These are phyloP conservation scores for Wallacemonas sp. DNA, from an alignment of 208 protist genomes.

Conservation along the genomic window DNA sequence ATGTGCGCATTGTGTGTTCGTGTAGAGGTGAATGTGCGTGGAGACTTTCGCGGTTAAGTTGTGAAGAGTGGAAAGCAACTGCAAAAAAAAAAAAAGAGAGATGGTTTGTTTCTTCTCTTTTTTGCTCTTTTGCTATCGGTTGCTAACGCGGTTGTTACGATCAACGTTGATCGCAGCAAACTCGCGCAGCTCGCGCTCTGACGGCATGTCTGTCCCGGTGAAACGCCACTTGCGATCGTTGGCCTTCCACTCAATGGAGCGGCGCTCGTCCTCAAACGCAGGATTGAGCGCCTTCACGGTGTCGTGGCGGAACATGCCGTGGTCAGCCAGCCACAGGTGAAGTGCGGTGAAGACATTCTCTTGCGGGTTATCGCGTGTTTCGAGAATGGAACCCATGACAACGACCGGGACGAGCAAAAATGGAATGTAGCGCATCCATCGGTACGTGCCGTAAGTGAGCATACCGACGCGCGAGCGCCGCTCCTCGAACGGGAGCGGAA, in stretches of 20 bases:
- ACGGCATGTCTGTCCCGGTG: constrained; percentile 79
- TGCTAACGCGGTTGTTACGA: constrained; percentile 25
- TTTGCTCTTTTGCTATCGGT: neutral
- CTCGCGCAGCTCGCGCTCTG: constrained; percentile 74
- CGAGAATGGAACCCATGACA: constrained; percentile 60
- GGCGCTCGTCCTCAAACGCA: constrained; percentile 84
- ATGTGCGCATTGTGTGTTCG: too few relatives aligned
- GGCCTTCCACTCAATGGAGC: constrained; percentile 79
- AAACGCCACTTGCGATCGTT: constrained; percentile 90
- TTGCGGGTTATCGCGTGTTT: constrained; percentile 83
- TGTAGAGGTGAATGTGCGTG: too few relatives aligned
- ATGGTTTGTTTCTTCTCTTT: neutral
- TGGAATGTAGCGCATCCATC: constrained; percentile 83
- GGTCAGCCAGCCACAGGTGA: constrained; percentile 88
- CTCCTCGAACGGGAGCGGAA: constrained; percentile 88
- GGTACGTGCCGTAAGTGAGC: constrained; percentile 83
- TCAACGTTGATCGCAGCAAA: constrained; percentile 90
- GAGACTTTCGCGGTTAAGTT: too few relatives aligned
- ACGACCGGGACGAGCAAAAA: constrained; percentile 70
- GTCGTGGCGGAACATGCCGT: constrained; percentile 87
- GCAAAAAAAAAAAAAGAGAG: neutral
- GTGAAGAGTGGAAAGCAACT: too few relatives aligned
- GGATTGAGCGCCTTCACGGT: constrained; percentile 88
- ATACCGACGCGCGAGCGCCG: constrained; percentile 81
- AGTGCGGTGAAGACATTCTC: constrained; percentile 87